These are phyloP conservation scores for Phoma sp. DNA, from an alignment of 2,329 filamentous ascomycete species.

Conservation along the genomic window DNA sequence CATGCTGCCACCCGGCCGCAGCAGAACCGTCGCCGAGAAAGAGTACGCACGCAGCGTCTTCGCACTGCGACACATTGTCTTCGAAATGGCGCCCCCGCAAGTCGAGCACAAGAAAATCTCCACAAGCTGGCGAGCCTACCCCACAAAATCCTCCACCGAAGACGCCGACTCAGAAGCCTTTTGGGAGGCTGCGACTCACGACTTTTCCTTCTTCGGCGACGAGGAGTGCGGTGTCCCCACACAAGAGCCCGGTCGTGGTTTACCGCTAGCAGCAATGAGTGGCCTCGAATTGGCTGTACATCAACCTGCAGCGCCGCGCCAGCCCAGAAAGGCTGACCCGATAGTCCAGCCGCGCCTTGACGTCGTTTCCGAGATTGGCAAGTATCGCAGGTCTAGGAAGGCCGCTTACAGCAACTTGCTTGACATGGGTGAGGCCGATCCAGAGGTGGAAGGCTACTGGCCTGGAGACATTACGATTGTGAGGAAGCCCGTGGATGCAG, in stretches of 20 bases:
- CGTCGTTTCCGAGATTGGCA: slow-evolving; percentile 60
- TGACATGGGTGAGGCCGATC: slow-evolving; percentile 36
- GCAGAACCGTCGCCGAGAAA: slow-evolving; percentile 55
- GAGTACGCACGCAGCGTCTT: slow-evolving; percentile 60
- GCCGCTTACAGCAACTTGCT: slow-evolving; percentile 53
- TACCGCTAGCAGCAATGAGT: slow-evolving; percentile 56
- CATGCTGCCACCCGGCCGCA: slow-evolving; percentile 62
- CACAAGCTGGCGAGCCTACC: slow-evolving; percentile 53
- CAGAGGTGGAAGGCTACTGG: slow-evolving; percentile 63
- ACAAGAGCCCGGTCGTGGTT: slow-evolving; percentile 51
- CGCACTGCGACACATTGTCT: slow-evolving; percentile 60
- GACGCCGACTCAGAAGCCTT: slow-evolving; percentile 65
- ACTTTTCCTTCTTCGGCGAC: slow-evolving; percentile 67
- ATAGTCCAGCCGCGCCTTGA: slow-evolving; percentile 46
- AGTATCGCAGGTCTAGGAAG: slow-evolving; percentile 61
- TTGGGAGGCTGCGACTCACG: slow-evolving; percentile 64
- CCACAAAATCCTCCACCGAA: slow-evolving; percentile 62
- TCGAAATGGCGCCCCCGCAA: slow-evolving; percentile 53
- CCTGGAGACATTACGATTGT: slow-evolving; percentile 64
- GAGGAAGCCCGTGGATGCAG: slow-evolving; percentile 49
- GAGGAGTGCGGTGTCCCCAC: slow-evolving; percentile 61
- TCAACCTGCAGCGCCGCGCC: slow-evolving; percentile 15
- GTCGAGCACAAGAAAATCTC: slow-evolving; percentile 43
- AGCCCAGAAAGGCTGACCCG: slow-evolving; percentile 7
- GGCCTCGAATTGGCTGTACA: slow-evolving; percentile 45